Base-by-base conservation (phyloP, 2,329 filamentous ascomycete genomes). In the Hypoxylon sp. region DNA sequence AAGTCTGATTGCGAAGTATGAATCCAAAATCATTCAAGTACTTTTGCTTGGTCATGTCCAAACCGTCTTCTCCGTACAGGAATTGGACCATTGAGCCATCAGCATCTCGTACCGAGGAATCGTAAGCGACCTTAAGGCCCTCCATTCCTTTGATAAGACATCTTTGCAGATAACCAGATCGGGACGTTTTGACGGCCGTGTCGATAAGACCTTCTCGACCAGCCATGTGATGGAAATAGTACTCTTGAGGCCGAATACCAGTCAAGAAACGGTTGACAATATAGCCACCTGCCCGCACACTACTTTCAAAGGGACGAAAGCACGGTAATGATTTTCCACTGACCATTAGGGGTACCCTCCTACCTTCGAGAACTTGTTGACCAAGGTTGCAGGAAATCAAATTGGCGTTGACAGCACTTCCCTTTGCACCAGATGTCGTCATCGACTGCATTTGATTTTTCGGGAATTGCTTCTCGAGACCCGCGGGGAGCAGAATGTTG, bases 81-180 rank as follows among this genome's bases (percentile, higher is more conserved):
- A 99, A 97, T 68, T 99, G 94, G 2, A 99, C 82, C 65, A 99
- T 82, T 2, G 89, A 90, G 16, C 95, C 95, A 69, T 99, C 95
- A 0, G 93, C 87, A 65, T 99, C 93, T 57, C 94, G 86, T 11
- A 99, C 94, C 1, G 92, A 95, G 6, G 88, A 92, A 67, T 99
- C 94, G 69, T 99, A 97, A 55, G 92, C 86, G 2, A 96, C 91
- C 64, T 86, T 88, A 31, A 97, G 79, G 3, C 94, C 94, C 72
- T 99, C 94, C 89, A 99, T 95, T 55, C 94, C 94, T 76, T 99
- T 99, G 76, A 99, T 95, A 57, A 99, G 81, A 80, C 94, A 99
- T 68, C 95, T 83, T 70, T 99, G 94, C 41, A 99, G 78, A 69
- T 99, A 99, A 54, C 94, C 95, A 19, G 94, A 97, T 67, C 94